Percentiles rank a stretch among this genome's conserved stretches.
Conservation (phyloP, 768 basidiomycete species). For the Podaxis rugospora region DNA sequence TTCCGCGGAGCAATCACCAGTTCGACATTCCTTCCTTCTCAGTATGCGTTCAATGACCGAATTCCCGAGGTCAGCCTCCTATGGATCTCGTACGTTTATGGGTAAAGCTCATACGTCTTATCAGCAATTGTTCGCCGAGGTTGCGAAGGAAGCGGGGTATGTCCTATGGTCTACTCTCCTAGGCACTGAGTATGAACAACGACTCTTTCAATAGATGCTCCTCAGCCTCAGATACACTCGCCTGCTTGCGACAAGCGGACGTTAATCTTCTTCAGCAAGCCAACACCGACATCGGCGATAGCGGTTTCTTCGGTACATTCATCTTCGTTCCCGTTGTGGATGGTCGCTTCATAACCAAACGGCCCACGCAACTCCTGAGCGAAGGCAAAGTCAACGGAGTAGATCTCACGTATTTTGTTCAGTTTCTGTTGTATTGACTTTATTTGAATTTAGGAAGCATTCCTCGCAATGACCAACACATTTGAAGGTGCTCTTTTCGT, state of each 20-base stretch:
- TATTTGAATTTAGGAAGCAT: conserved; percentile 19
- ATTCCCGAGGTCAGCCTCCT: conserved; percentile 30
- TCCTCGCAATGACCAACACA: conserved; percentile 35
- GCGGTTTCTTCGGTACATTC: conserved; percentile 35
- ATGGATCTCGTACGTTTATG: neutral
- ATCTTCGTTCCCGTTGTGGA: conserved; percentile 45
- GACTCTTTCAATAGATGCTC: conserved; percentile 27
- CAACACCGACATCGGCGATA: conserved; percentile 25
- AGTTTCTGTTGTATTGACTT: neutral
- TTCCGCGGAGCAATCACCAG: conserved; percentile 41
- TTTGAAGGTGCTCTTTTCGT: conserved; percentile 37
- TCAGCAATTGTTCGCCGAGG: conserved; percentile 11
- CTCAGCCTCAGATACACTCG: conserved; percentile 25
- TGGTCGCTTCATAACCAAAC: conserved; percentile 38
- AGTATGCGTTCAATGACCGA: conserved; percentile 37
- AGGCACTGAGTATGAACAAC: neutral
- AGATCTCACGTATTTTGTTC: conserved; percentile 2
- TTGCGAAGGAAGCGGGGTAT: conserved; percentile 32
- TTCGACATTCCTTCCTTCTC: conserved; percentile 39
- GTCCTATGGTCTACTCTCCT: neutral
- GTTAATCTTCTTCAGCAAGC: conserved; percentile 25
- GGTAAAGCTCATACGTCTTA: neutral
- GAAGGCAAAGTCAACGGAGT: conserved; percentile 40
- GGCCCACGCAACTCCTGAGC: conserved; percentile 33
- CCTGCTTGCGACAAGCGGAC: conserved; percentile 35